phyloP scores from a whole-genome alignment of 768 basidiomycete genomes.

The Lepiota venenata region DNA sequence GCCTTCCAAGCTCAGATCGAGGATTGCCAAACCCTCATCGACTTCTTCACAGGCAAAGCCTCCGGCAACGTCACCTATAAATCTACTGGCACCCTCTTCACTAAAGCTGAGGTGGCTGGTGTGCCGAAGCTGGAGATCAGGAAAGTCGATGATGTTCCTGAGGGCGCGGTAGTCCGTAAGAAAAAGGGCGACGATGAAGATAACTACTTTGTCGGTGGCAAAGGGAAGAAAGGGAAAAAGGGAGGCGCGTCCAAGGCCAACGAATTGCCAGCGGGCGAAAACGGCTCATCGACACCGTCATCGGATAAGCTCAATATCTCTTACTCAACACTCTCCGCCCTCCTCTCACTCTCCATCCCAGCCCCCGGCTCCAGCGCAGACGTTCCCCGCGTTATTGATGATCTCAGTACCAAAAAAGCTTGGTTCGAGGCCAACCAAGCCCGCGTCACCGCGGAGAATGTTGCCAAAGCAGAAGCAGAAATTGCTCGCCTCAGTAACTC shows the following conservation, averaged over 20 bases:
- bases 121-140: conserved; percentile 83
- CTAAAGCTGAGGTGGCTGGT: conserved; percentile 48
- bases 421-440: conserved; percentile 95
- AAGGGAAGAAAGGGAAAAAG: conserved; percentile 59
- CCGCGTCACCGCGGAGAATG: conserved; percentile 71
- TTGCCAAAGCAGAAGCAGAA: conserved; percentile 75
- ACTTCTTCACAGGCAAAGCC: conserved; percentile 72
- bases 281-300: conserved; percentile 21
- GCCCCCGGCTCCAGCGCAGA: conserved; percentile 78
- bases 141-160: conserved; percentile 70
- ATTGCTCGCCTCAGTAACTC: conserved; percentile 55
- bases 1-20: conserved; percentile 94
- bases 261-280: conserved; percentile 28
- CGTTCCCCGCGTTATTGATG: conserved; percentile 79
- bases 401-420: conserved; percentile 89
- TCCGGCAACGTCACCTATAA: conserved; percentile 18
- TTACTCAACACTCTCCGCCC: conserved; percentile 81
- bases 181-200: conserved; percentile 92
- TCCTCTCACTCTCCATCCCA: conserved; percentile 85
- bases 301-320: conserved; percentile 62
- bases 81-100: conserved; percentile 21
- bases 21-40: conserved; percentile 92
- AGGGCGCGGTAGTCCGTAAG: conserved; percentile 74
- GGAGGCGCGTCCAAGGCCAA: conserved; percentile 35
- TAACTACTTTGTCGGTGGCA: conserved; percentile 72